Evolutionary conservation across 2,329 filamentous ascomycete species (phyloP), one percentile per base, ranked within the genome.

Genomic region (Rhynchosporium agropyri): DNA sequence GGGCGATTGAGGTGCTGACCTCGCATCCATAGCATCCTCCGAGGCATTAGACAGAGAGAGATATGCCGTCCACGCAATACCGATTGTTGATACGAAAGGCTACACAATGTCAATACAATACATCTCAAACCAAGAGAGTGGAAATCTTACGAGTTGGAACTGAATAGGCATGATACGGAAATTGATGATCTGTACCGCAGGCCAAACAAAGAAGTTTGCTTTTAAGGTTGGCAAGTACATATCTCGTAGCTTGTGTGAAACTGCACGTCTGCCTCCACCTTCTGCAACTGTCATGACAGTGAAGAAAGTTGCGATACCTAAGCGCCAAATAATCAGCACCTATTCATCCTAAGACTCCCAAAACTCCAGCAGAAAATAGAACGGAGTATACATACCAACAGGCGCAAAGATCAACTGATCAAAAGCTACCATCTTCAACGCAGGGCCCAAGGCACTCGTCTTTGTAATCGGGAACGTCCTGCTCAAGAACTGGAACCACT

Each of bases 21-120:
- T 66, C 62, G 68, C 69, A 59, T 73, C 72, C 57, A 68, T 60
- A 20, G 62, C 71, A 63, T 75, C 74, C 66, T 96, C 92, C 2
- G 92, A 82, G 4, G 92, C 89, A 78, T 98, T 98, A 65, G 89
- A 91, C 58, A 99, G 83, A 2, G 93, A 97, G 10, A 99, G 85
- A 77, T 97, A 99, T 26, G 93, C 94, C 10, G 95, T 98, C 95
- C 94, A 98, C 40, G 92, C 92, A 72, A 98, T 98, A 82, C 94
- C 94, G 61, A 99, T 79, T 8, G 91, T 96, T 15, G 94, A 97
- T 8, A 97, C 94, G 74, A 99, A 98, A 0, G 94, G 94, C 93
- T 97, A 72, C 49, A 50, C 60, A 8, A 60, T 40, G 36, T 68
- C 54, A 68, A 63, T 31, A 54, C 58, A 29, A 9, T 12, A 15